Evolutionary conservation across 2,329 filamentous ascomycete species (phyloP).

Genomic region (Colletotrichum plurivorum): DNA sequence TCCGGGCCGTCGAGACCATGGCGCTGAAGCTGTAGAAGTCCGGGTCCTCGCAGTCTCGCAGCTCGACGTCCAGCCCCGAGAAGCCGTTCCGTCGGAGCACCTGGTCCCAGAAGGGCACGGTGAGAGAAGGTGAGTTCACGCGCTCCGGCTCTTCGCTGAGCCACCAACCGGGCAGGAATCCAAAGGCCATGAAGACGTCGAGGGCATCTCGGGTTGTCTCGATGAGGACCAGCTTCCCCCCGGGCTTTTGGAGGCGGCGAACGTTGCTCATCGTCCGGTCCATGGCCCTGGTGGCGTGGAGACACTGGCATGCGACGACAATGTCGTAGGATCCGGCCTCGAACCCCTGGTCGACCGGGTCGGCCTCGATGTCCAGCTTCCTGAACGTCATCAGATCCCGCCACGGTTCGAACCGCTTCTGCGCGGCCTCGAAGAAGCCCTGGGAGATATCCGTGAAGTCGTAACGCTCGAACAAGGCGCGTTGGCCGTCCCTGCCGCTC

Average conservation of each 20-base stretch:
- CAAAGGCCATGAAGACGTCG: slow-evolving; percentile 46
- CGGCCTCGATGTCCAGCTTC: slow-evolving; percentile 49
- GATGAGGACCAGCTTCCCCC: slow-evolving; percentile 45
- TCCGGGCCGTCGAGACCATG: background rate
- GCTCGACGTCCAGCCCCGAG: slow-evolving; percentile 17
- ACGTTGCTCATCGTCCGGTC: slow-evolving; percentile 40
- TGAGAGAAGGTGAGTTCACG: slow-evolving; percentile 2
- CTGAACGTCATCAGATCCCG: slow-evolving; percentile 39
- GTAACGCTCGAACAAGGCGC: slow-evolving; percentile 46
- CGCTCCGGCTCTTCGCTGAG: slow-evolving; percentile 44
- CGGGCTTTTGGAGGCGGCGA: slow-evolving; percentile 44
- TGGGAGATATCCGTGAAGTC: slow-evolving; percentile 61
- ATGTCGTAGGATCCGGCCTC: slow-evolving; percentile 49
- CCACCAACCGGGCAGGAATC: slow-evolving; percentile 55
- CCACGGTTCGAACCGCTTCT: slow-evolving; percentile 46
- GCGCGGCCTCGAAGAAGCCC: slow-evolving; percentile 55
- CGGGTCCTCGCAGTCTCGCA: background rate
- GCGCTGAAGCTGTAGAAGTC: background rate
- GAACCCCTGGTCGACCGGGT: slow-evolving; percentile 51
- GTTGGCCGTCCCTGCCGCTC: no score
- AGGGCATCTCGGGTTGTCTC: slow-evolving; percentile 43
- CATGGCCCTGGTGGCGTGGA: slow-evolving; percentile 47
- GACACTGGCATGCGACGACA: slow-evolving; percentile 48
- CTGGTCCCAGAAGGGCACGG: slow-evolving; percentile 1
- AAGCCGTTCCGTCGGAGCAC: slow-evolving; percentile 16